Base-by-base conservation (phyloP, 768 basidiomycete species). In the Russula olivacea region DNA sequence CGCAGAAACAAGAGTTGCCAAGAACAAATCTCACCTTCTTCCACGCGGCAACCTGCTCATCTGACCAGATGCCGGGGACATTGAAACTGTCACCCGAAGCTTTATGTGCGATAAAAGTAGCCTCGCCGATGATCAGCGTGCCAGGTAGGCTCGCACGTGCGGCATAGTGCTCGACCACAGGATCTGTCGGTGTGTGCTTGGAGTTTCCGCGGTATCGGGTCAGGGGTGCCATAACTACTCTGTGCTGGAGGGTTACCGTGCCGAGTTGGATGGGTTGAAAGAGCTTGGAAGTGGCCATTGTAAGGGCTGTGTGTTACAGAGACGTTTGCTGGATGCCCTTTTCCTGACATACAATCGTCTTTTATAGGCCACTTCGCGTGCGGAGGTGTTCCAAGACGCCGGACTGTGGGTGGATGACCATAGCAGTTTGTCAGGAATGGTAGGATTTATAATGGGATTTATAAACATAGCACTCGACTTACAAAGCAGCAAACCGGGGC, bases 91-190 rank as follows among this genome's bases (percentile, higher is more conserved):
- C 71, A 74, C 4, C 83, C 82, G 7, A 81, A 80, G 83, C 82
- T 6, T 78, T 66, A 1, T 71, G 70, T 0, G 80, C 76, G 54
- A 89, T 80, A 57, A 79, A 74, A 1, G 84, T 83, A 0, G 78
- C 85, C 70, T 88, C 85, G 4, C 82, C 73, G 63, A 89, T 78
- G 43, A 83, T 72, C 17, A 87, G 71, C 0, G 81, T 84, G 0
- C 85, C 85, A 0, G 80, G 77, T 0, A 71, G 66, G 47, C 74
- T 74, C 8, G 73, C 76, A 1, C 83, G 78, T 67, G 84, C 82
- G 12, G 72, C 58, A 67, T 83, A 84, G 68, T 83, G 83, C 23
- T 76, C 72, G 45, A 74, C 69, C 23, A 74, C 73, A 5, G 79
- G 74, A 1, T 75, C 71, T 14, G 61, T 66, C 2, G 71, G 78